phyloP scores from a whole-genome alignment of 1,284 basidiomycete species.

The Anthracocystis panici-leucophaei region DNA sequence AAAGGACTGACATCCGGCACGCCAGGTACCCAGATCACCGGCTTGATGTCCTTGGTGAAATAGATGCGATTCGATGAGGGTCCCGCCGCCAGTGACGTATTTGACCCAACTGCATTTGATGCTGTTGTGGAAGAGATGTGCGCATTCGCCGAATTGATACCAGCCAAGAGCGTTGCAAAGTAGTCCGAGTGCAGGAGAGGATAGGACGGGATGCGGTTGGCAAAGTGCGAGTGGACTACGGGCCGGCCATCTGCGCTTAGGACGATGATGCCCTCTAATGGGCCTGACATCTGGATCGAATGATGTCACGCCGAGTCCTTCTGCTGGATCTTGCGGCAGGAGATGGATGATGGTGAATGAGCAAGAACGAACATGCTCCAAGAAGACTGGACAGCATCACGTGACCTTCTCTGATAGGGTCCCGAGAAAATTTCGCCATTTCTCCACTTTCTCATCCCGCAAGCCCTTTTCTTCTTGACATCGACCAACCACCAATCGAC shows the following conservation, averaged over 20 bases:
- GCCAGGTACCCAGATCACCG: slow-evolving; percentile 57
- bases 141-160: slow-evolving; percentile 46
- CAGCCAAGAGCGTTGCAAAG: slow-evolving; percentile 77
- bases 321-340: too few species aligned
- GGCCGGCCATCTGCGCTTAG: slow-evolving; percentile 85
- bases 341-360: not conserved
- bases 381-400: slow-evolving; percentile 25
- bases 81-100: slow-evolving; percentile 6
- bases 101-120: not conserved
- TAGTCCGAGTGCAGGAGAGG: slow-evolving; percentile 88
- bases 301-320: too few species aligned
- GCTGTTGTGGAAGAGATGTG: slow-evolving; percentile 30
- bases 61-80: slow-evolving; percentile 37
- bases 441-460: slow-evolving; percentile 26
- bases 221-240: slow-evolving; percentile 91
- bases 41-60: slow-evolving; percentile 52
- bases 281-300: slow-evolving; percentile 23
- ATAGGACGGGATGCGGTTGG: slow-evolving; percentile 80
- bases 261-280: slow-evolving; percentile 87
- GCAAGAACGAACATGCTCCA: not conserved
- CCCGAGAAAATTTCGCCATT: slow-evolving; percentile 27
- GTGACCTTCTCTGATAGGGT: slow-evolving; percentile 18
- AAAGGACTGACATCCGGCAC: slow-evolving; percentile 42
- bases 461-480: slow-evolving; percentile 2
- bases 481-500: not conserved